Evolutionary conservation across 2,329 filamentous ascomycete genomes (phyloP), one percentile per base, ranked within the genome.

Genomic region (Colletotrichum aenigma): DNA sequence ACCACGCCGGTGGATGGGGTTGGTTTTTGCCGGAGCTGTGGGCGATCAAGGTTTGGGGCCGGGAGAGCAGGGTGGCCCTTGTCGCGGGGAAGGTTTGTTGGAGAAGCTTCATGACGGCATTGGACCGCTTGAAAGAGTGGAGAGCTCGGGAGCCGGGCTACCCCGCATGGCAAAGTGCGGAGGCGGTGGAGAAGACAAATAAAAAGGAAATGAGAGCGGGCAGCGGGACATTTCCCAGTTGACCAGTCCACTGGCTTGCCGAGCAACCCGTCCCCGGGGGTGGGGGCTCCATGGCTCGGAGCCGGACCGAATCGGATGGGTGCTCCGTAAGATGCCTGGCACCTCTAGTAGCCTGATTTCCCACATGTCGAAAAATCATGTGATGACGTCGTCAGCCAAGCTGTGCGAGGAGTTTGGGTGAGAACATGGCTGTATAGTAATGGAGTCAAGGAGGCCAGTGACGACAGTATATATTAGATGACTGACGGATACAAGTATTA

Each of bases 91-190:
- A 24, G 32, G 43, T 28, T 65, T 30, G 7, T 56, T 56, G 48
- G 61, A 52, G 69, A 32, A 48, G 4, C 26, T 4, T 26, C 4
- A 4, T 64, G 62, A 75, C 69, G 69, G 69, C 64, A 75, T 75
- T 75, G 73, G 73, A 24, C 62, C 73, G 73, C 73, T 75, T 75
- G 73, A 75, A 68, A 64, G 64, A 32, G 73, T 72, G 73, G 68
- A 55, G 73, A 68, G 55, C 38, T 71, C n/a, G 8, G 18, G 26
- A 48, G 52, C 34, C 26, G 56, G 70, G 43, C 32, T 73, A 68
- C 64, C 69, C 73, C 73, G 73, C 73, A 75, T 73, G 34, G 21
- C 12, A 58, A 12, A 21, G 56, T 70, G 68, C 34, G 73, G 73
- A 65, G 70, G 32, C 30, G 24, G 70, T 67, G 34, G 64, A 58